Base-by-base conservation (phyloP, 2,329 filamentous ascomycete species). In the Juglanconis juglandina region DNA sequence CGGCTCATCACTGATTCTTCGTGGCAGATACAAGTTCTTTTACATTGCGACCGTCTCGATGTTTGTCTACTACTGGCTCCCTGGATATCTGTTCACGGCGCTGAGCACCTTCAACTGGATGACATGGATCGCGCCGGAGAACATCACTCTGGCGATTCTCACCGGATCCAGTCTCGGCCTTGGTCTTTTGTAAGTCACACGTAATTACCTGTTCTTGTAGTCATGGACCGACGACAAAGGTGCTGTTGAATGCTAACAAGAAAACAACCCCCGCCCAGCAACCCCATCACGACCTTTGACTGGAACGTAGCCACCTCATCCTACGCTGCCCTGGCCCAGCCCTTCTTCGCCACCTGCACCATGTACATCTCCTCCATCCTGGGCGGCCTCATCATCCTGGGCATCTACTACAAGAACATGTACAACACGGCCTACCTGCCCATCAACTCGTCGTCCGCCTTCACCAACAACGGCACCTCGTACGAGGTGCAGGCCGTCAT, bases 211-310 rank as follows among this genome's bases (percentile, higher is more conserved):
- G 10, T 10, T 13, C 10, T 42, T 4, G n/a, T 13, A 3, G 10
- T 9, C 39, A 42, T 11, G 39, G 35, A 24, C 24, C 24, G 24
- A 24, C 24, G 24, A 24, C 24, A 24, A 24, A 24, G 24, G 24
- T 24, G 24, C 24, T 24, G 24, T 24, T 24, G 24, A 24, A 24
- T 24, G 24, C 24, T 24, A 24, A 24, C 1, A 24, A 2, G 24
- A 24, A 2, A 24, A 2, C 24, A 24, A 24, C 24, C 1, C 24
- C 10, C 2, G 10, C n/a, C 10, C 39, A 42, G 39, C 68, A 83
- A 80, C 63, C 81, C 77, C 0, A 65, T 81, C 4, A 77, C 80
- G 0, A 82, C 76, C 0, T 81, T 81, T 41, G 81, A 83, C 68
- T 81, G 78, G 74, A 82, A 82, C 53, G 70, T 77, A 13, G 70